Evolutionary conservation across 306 rosid genomes (phyloP), one percentile per base, ranked within the genome.

Genomic region (Trifolium pratense): DNA sequence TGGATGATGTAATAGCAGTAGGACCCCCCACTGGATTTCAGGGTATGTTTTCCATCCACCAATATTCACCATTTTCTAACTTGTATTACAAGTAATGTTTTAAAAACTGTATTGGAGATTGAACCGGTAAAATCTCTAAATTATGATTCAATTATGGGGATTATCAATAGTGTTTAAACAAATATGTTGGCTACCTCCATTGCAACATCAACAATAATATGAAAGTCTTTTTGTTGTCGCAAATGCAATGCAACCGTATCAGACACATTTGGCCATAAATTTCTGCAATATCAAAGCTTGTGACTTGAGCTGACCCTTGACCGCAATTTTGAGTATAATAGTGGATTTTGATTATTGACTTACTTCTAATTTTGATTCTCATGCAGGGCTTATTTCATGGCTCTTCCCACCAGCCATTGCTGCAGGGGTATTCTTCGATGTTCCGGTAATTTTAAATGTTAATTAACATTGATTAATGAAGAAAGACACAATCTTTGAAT

Each of bases 21-120:
- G 96, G 77, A 71, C 88, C 98, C 14, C 97, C 98, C 16, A 89
- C 97, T 1, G 96, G 98, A 68, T 94, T 94, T 81, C 97, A 94
- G 67, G 98, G 98, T 94, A 80, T 18, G 68, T 42, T 52, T 64
- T 34, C 25, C 21, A 45, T 4, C 55, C 53, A 40, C 20, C 58
- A 74, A 57, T 49, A 71, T 66, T 49, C 1, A 18, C 48, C 59
- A 23, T 70, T 66, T 56, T 15, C 53, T 16, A 48, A 55, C 29
- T 64, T 70, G 12, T 21, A 48, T 58, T 32, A 40, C 13, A 57
- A 12, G 11, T 9, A 7, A 51, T 51, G 21, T 17, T n/a, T 49
- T 49, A 16, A n/a, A 49, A 49, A 49, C 3, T 51, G 7, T 20
- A 51, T 10, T 5, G 9, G 57, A 16, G 1, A 17, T 16, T 51